Conservation (phyloP, 148 eudicot genomes). For the Rhododendron kiyosumense region DNA sequence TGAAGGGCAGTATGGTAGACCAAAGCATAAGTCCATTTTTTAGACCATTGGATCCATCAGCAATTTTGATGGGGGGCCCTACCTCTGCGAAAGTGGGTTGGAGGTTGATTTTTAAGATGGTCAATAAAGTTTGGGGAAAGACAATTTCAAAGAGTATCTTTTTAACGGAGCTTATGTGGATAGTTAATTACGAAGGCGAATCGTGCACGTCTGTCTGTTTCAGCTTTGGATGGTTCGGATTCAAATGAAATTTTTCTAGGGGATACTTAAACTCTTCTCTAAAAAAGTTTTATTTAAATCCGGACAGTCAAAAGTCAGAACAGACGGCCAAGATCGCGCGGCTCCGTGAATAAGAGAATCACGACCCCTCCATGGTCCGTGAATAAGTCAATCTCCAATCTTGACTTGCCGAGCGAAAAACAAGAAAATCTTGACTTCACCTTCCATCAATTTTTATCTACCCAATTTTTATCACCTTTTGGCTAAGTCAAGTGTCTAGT, state of each 20-base stretch:
- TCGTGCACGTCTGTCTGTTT: too few relatives aligned
- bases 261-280: too few relatives aligned
- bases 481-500: neutral
- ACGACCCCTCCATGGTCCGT: too few relatives aligned
- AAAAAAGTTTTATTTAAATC: too few relatives aligned
- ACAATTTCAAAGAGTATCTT: too few relatives aligned
- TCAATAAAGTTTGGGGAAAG: neutral
- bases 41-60: neutral
- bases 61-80: neutral
- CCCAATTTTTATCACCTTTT: neutral
- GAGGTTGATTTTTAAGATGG: neutral
- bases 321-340: too few relatives aligned
- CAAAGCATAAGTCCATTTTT: neutral
- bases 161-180: too few relatives aligned
- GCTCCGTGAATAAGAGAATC: too few relatives aligned
- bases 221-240: too few relatives aligned
- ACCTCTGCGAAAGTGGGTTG: neutral
- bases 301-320: too few relatives aligned
- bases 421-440: neutral
- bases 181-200: too few relatives aligned
- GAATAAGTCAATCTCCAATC: neutral
- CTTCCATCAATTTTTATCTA: neutral
- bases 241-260: too few relatives aligned
- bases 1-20: neutral
- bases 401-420: neutral